Percentiles rank a stretch among this genome's conserved stretches.
These are phyloP conservation scores for Gillenia trifoliata DNA, from an alignment of 306 rosid species.

Conservation along the genomic window DNA sequence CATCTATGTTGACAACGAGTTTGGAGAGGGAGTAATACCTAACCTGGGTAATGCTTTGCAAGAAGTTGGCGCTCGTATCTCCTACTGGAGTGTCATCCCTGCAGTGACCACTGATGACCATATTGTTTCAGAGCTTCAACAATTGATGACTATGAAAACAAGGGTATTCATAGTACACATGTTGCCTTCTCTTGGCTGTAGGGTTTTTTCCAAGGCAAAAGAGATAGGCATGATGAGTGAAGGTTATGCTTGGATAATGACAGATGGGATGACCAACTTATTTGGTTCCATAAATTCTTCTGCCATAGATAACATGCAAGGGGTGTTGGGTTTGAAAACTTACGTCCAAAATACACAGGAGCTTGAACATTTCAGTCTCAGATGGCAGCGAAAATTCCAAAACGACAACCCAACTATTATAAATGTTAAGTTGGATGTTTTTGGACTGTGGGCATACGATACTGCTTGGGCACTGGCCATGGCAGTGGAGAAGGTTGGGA, in stretches of 20 bases:
- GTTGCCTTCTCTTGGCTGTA: neutral
- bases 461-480: constrained; percentile 26
- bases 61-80: constrained; percentile 1
- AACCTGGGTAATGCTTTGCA: constrained; percentile 17
- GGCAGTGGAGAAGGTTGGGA: constrained; percentile 19
- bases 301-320: constrained; percentile 11
- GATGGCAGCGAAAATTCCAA: constrained; percentile 37
- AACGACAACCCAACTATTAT: constrained; percentile 21
- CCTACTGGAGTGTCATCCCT: constrained; percentile 29
- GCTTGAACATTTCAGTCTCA: constrained; percentile 21
- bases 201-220: constrained; percentile 25
- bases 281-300: neutral
- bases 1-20: constrained; percentile 17
- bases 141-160: constrained; percentile 22
- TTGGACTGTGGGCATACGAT: constrained; percentile 35
- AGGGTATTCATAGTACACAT: constrained; percentile 35
- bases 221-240: constrained; percentile 36
- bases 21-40: neutral
- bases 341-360: constrained; percentile 27
- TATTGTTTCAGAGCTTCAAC: constrained; percentile 20
- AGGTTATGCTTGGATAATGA: constrained; percentile 44
- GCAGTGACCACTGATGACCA: constrained; percentile 13
- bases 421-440: constrained; percentile 2
- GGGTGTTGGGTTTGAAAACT: constrained; percentile 23
- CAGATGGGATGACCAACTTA: constrained; percentile 8